phyloP scores from a whole-genome alignment of 495 filamentous ascomycete genomes.

The Tuber brumale region DNA sequence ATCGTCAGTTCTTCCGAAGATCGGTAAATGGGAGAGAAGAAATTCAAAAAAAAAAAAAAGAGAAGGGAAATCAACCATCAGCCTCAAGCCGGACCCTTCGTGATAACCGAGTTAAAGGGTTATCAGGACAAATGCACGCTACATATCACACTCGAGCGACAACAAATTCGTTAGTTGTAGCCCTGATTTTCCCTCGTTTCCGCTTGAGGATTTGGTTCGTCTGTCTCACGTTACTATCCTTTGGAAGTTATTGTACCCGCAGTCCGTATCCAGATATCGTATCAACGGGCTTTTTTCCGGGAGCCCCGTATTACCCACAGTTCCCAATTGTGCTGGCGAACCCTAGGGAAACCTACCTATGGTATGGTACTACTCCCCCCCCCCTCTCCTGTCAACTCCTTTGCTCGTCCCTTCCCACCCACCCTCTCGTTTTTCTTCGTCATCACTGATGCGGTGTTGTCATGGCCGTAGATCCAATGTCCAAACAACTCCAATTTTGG shows the following conservation, averaged over 20 bases:
- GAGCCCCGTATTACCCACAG: background rate
- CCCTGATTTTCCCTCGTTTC: background rate
- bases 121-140: background rate
- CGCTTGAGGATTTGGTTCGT: background rate
- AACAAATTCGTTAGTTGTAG: background rate
- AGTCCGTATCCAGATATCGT: background rate
- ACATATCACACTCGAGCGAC: background rate
- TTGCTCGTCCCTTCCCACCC: background rate
- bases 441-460: background rate
- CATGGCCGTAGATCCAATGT: background rate
- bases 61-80: background rate
- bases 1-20: background rate
- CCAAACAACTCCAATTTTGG: background rate
- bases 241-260: background rate
- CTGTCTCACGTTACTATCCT: background rate
- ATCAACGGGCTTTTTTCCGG: background rate
- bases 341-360: background rate
- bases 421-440: background rate
- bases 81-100: constrained; percentile 16
- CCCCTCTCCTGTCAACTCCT: background rate
- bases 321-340: background rate
- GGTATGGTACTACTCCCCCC: background rate
- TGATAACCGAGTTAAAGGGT: constrained; percentile 4
- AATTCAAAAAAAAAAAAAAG: too few relatives aligned
- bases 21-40: background rate